Conservation (phyloP, 192 early-diverging fungal species). For the Entophlyctis luteolus region DNA sequence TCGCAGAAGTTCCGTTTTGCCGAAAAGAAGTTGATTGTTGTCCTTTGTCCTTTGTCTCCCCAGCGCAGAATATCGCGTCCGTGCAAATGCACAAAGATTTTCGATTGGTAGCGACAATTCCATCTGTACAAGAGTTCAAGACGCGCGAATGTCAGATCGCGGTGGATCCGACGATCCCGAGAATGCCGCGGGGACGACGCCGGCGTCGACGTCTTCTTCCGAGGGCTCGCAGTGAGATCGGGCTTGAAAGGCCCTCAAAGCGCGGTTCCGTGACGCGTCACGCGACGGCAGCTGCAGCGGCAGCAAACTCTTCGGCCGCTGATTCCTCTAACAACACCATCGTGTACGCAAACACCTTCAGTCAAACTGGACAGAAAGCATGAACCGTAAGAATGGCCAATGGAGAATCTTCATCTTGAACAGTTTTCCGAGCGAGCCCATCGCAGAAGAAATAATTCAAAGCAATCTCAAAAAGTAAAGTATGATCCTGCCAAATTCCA, state of each 20-base stretch:
- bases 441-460: constrained; percentile 43
- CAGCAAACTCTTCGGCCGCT: background rate
- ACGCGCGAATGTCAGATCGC: background rate
- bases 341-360: constrained; percentile 59
- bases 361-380: constrained; percentile 56
- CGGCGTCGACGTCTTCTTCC: constrained; percentile 26
- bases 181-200: constrained; percentile 7
- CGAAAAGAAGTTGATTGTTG: too few species aligned
- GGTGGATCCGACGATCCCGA: background rate
- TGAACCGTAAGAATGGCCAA: background rate
- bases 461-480: constrained; percentile 45
- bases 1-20: too few species aligned
- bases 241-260: too few species aligned
- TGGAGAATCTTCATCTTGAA: background rate
- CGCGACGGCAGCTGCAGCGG: constrained; percentile 7
- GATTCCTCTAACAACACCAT: constrained; percentile 43
- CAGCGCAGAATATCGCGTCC: too few species aligned
- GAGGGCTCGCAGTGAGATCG: constrained; percentile 24
- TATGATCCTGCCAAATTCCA: constrained; percentile 50
- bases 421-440: constrained; percentile 42
- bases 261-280: constrained; percentile 30
- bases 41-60: too few species aligned
- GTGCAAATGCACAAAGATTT: too few species aligned
- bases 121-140: constrained; percentile 17
- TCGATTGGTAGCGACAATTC: background rate